Evolutionary conservation across 1,284 basidiomycete species (phyloP), one percentile per base, ranked within the genome.

Genomic region (Ustilago xerochloae): DNA sequence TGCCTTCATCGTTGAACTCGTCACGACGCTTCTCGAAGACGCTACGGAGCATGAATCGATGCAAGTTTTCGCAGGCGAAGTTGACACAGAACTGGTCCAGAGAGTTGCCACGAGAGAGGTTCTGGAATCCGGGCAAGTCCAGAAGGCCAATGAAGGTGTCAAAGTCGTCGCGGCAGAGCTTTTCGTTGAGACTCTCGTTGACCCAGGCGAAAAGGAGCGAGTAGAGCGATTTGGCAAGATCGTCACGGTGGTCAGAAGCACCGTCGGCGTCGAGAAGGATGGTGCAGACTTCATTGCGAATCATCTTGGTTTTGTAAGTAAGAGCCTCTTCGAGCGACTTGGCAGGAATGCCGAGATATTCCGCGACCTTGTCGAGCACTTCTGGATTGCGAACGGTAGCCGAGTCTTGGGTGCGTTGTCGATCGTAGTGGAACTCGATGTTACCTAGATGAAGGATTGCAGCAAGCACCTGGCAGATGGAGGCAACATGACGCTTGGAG

Each of bases 51-150:
- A 92, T 88, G 87, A 92, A 97, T 74, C 90, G 88, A 60, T 97
- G 93, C 35, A 97, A 84, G 15, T 92, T 90, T 82, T 99, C 95
- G 78, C 94, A 93, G 50, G 94, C 93, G 80, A 93, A 94, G 86
- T 99, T 99, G 87, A 98, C 88, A 84, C 92, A 93, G 85, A 99
- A 94, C 77, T 97, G 94, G 79, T 98, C 95, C 36, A 99, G 89
- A 15, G 93, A 94, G 85, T 97, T 97, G 56, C 91, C 88, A 1
- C 80, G 90, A 89, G 69, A 89, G 90, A 6, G 86, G 63, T 83
- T 82, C 46, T 83, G 83, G 15, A 91, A 89, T n/a, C 96, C 94
- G 2, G 97, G 95, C 1, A 98, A 89, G 84, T 99, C 95, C 82
- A 99, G 91, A 38, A 99, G 87, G n/a, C 93, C 93, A 77, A 99